A percentile compares a stretch with the other conserved stretches of the same genome.
Evolutionary conservation across 2,329 filamentous ascomycete genomes (phyloP).

Genomic region (Epichloe bromicola): DNA sequence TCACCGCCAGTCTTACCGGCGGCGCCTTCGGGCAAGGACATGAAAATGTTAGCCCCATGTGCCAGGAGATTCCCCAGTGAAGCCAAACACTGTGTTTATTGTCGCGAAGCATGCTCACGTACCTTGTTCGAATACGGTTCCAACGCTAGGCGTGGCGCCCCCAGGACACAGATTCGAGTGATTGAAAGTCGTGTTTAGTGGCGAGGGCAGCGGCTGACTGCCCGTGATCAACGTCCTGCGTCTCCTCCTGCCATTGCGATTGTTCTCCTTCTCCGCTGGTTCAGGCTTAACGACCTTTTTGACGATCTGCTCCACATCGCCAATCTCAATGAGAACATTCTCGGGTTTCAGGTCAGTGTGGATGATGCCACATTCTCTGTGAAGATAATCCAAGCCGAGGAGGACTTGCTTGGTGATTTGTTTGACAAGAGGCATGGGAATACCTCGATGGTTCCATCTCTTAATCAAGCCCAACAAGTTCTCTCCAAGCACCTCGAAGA

Average conservation of each 20-base stretch:
- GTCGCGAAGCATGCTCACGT: conserved; percentile 17
- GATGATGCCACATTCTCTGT: conserved; percentile 96
- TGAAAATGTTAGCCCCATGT: not conserved
- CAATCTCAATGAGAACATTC: conserved; percentile 97
- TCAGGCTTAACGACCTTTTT: conserved; percentile 89
- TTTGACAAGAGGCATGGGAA: conserved; percentile 92
- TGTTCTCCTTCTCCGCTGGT: conserved; percentile 63
- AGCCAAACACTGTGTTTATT: not conserved
- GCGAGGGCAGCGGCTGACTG: conserved; percentile 89
- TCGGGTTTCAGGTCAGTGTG: conserved; percentile 97
- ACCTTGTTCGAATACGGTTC: conserved; percentile 75
- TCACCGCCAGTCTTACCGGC: conserved; percentile 25
- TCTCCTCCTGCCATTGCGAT: conserved; percentile 80
- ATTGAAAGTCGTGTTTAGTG: conserved; percentile 83
- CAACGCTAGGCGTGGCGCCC: conserved; percentile 62
- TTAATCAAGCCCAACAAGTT: conserved; percentile 93
- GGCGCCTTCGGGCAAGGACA: conserved; percentile 13
- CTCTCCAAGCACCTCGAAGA: conserved; percentile 94
- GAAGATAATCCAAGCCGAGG: conserved; percentile 87
- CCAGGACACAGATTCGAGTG: conserved; percentile 57
- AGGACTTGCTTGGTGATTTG: conserved; percentile 98
- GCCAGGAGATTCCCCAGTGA: not conserved
- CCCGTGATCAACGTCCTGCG: conserved; percentile 91
- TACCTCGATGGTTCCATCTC: conserved; percentile 94
- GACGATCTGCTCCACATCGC: conserved; percentile 96